Conservation (phyloP, 2,329 filamentous ascomycete genomes). For the Parastagonospora nodorum region DNA sequence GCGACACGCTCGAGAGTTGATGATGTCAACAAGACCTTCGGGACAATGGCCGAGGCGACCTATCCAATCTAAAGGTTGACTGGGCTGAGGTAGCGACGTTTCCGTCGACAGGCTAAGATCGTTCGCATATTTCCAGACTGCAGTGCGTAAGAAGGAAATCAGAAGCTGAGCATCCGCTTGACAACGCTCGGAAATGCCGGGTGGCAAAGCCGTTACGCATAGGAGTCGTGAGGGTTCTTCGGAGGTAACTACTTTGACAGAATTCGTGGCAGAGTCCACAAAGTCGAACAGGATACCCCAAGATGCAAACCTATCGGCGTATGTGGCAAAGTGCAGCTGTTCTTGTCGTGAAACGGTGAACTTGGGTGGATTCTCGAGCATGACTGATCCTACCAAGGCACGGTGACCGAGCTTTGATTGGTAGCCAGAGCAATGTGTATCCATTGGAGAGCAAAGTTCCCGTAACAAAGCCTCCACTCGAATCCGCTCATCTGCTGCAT, state of each 20-base stretch:
- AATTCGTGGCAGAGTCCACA: not conserved
- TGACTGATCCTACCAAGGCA: constrained; percentile 34
- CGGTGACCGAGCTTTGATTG: constrained; percentile 39
- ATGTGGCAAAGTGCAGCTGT: constrained; percentile 59
- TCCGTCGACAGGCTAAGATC: constrained; percentile 5
- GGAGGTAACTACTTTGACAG: constrained; percentile 1
- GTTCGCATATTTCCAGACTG: constrained; percentile 67
- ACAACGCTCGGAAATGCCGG: constrained; percentile 76
- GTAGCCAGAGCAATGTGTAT: constrained; percentile 20
- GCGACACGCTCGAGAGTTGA: constrained; percentile 77
- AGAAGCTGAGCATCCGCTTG: constrained; percentile 71
- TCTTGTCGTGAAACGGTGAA: constrained; percentile 72
- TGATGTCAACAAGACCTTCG: constrained; percentile 72
- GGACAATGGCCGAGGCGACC: constrained; percentile 72
- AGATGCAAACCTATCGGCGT: constrained; percentile 62
- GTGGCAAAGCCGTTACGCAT: constrained; percentile 66
- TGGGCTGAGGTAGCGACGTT: not conserved
- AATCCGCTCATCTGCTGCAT: constrained; percentile 89
- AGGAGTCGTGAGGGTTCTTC: constrained; percentile 39
- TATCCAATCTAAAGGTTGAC: constrained; percentile 57
- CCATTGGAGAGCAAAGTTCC: constrained; percentile 54
- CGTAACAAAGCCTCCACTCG: constrained; percentile 75
- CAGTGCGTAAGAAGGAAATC: constrained; percentile 73
- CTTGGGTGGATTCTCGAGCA: constrained; percentile 58
- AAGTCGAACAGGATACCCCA: constrained; percentile 79